These are phyloP conservation scores for Verticillium dahliae DNA, from an alignment of 2,329 filamentous ascomycete genomes.

Conservation along the genomic window DNA sequence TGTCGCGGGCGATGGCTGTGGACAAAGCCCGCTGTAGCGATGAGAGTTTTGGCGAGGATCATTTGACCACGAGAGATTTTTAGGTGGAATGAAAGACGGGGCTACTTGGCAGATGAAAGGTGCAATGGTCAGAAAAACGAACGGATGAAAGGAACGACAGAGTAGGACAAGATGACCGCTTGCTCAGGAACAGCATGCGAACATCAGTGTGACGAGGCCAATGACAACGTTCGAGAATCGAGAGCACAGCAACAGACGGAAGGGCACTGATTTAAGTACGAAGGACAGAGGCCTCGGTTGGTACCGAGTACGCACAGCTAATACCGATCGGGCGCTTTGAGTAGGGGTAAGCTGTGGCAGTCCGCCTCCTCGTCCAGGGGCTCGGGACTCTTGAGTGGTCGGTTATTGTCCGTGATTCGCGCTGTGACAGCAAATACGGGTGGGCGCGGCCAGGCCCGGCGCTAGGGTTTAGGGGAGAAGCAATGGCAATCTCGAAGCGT, in stretches of 20 bases:
- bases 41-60: neutral
- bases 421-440: neutral
- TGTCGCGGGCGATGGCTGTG: conserved; percentile 16
- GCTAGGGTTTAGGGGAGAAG: neutral
- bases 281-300: neutral
- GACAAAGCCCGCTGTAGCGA: neutral
- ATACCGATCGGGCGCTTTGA: neutral
- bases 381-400: neutral
- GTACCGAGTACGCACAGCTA: neutral
- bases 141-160: too few relatives aligned
- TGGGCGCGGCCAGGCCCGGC: neutral
- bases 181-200: neutral
- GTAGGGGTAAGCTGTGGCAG: neutral
- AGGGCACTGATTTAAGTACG: neutral
- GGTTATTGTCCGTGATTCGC: neutral
- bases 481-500: neutral
- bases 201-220: neutral
- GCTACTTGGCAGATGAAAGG: conserved; percentile 5
- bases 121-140: neutral
- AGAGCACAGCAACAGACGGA: too few relatives aligned
- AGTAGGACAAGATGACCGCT: neutral
- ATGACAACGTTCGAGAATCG: too few relatives aligned
- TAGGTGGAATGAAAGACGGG: conserved; percentile 8
- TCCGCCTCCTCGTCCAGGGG: neutral
- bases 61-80: neutral